Conservation (phyloP, 352 stramenopile genomes). For the Phytophthora ramorum region DNA sequence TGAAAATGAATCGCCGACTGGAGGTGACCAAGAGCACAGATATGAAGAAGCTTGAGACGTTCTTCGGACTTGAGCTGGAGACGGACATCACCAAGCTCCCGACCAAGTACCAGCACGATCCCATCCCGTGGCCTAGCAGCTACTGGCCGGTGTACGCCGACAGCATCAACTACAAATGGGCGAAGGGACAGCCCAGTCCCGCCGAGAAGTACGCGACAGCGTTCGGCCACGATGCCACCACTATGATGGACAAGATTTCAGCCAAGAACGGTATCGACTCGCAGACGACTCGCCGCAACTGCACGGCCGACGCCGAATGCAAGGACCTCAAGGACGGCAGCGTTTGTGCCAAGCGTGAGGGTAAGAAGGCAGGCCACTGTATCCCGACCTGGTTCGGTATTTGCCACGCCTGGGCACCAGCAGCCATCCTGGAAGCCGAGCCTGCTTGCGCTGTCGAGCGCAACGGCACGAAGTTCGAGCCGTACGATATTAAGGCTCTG, state of each 20-base stretch:
- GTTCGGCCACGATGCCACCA: conserved; percentile 50
- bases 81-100: conserved; percentile 61
- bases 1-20: conserved; percentile 30
- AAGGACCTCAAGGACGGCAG: conserved; percentile 43
- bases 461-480: conserved; percentile 62
- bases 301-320: conserved; percentile 43
- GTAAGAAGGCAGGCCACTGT: conserved; percentile 43
- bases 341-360: conserved; percentile 49
- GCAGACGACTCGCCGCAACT: conserved; percentile 34
- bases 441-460: conserved; percentile 51
- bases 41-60: conserved; percentile 58
- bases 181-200: conserved; percentile 40
- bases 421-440: conserved; percentile 56
- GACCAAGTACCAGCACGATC: conserved; percentile 47
- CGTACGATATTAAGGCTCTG: conserved; percentile 68
- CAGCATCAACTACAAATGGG: conserved; percentile 70
- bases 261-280: conserved; percentile 55
- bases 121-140: conserved; percentile 68
- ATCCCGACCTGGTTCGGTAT: conserved; percentile 70
- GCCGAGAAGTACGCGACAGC: conserved; percentile 60
- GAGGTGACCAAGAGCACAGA: conserved; percentile 51
- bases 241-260: conserved; percentile 59
- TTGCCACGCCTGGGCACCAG: conserved; percentile 67
- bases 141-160: conserved; percentile 75
- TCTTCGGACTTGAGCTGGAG: conserved; percentile 53